These are phyloP conservation scores for Mycena capillaripes DNA, from an alignment of 768 basidiomycete genomes.

Conservation along the genomic window DNA sequence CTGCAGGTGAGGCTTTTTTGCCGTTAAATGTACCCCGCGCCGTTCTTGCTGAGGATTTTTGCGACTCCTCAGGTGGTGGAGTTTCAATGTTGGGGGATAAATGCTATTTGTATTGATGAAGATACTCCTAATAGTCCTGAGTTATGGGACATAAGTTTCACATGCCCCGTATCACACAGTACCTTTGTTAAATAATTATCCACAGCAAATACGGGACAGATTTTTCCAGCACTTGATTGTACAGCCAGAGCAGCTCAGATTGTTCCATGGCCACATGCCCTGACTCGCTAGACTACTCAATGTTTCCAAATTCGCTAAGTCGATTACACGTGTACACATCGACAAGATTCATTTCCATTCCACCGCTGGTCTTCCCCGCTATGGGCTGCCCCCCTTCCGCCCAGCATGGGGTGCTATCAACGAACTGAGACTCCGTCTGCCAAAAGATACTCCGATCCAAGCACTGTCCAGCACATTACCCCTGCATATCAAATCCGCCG, in stretches of 20 bases:
- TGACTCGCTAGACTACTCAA: conserved; percentile 33
- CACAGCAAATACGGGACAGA: conserved; percentile 24
- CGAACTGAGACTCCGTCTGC: conserved; percentile 1
- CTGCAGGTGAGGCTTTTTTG: conserved; percentile 24
- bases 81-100: conserved; percentile 37
- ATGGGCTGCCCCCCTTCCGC: conserved; percentile 42
- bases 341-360: conserved; percentile 44
- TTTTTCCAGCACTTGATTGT: conserved; percentile 34
- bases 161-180: background rate
- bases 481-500: conserved; percentile 38
- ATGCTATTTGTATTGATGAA: conserved; percentile 37
- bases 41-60: background rate
- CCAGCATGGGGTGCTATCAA: conserved; percentile 41
- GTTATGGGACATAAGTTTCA: conserved; percentile 35
- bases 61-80: background rate
- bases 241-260: conserved; percentile 37
- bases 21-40: background rate
- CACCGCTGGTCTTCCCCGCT: conserved; percentile 36
- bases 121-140: conserved; percentile 38
- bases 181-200: background rate
- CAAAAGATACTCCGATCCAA: conserved; percentile 15
- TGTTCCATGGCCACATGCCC: conserved; percentile 36
- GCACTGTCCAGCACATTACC: conserved; percentile 42
- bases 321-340: conserved; percentile 34
- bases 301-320: conserved; percentile 14